Evolutionary conservation across 768 basidiomycete species (phyloP).

Genomic region (Hydnum rufescens): DNA sequence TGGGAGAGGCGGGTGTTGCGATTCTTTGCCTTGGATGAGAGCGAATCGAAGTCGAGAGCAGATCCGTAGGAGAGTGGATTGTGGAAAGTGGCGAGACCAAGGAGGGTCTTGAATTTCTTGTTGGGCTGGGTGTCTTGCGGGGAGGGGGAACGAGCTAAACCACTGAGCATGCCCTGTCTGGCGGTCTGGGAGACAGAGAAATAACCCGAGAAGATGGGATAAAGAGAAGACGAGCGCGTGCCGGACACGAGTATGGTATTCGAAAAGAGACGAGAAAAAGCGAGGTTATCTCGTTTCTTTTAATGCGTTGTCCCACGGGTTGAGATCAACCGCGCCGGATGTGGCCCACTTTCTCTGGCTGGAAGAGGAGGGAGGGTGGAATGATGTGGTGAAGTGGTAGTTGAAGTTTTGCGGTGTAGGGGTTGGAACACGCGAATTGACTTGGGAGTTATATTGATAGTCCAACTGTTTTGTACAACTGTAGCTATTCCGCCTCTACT

Average conservation of each 20-base stretch:
- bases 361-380: no score
- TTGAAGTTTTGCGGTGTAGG: no score
- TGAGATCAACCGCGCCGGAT: no score
- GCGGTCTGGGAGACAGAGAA: background rate
- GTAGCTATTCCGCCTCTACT: no score
- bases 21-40: constrained; percentile 2
- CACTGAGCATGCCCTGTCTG: background rate
- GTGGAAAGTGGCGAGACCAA: constrained; percentile 7
- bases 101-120: constrained; percentile 10
- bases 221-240: background rate
- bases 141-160: background rate
- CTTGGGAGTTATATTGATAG: no score
- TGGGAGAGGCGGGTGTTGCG: background rate
- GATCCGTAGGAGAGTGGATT: background rate
- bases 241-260: background rate
- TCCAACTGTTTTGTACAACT: no score
- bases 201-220: background rate
- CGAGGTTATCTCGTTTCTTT: no score
- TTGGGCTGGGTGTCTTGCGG: background rate
- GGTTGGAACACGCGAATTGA: no score
- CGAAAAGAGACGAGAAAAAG: background rate
- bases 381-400: no score
- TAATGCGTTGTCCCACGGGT: no score
- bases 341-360: no score
- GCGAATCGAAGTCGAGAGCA: constrained; percentile 1